Evolutionary conservation across 23 red algal genomes (phyloP), one percentile per base, ranked within the genome.

Genomic region (Gracilaria gracilis): DNA sequence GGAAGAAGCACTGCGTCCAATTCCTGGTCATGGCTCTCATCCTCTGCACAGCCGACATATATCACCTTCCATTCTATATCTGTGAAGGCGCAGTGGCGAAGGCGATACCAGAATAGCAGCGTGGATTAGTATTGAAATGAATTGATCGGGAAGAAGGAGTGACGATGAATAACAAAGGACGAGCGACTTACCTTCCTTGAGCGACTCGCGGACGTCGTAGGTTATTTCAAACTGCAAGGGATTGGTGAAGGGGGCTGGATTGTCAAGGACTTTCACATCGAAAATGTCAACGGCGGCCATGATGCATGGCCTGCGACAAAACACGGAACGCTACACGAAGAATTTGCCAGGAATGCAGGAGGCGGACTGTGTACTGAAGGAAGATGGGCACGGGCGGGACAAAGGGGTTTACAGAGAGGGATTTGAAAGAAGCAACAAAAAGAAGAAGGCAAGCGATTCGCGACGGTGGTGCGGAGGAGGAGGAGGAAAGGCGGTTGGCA

Each of bases 1-100:
- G 97, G 97, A 12, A 99, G 61, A 54, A 96, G 84, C 14, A 99
- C 97, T 59, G 88, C 90, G 62, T 99, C 97, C 42, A 99, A 88
- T 28, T 96, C 97, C 62, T 99, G 97, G 94, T 99, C 97, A 50
- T 89, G 79, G 25, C 81, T 80, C 48, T 96, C 65, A 69, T 93
- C 90, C 51, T 95, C 89, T 19, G 97, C 97, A 38, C 80, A 94
- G 36, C 97, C 95, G 2, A 99, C 97, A 58, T 99, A 99, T 20
- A 95, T 95, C 15, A 99, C 97, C 62, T 95, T 93, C 97, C 97
- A 99, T 80, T 99, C 97, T 82, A 99, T 96, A 70, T 99, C 97
- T 96, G 57, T 17, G 6, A 67, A 38, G 5, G 20, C 39, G 23
- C 7, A 67, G 19, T 23, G n/a, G 23, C 21, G 47, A 9, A 58